phyloP scores from a whole-genome alignment of 2,329 filamentous ascomycete species.

The Trichophyton rubrum region DNA sequence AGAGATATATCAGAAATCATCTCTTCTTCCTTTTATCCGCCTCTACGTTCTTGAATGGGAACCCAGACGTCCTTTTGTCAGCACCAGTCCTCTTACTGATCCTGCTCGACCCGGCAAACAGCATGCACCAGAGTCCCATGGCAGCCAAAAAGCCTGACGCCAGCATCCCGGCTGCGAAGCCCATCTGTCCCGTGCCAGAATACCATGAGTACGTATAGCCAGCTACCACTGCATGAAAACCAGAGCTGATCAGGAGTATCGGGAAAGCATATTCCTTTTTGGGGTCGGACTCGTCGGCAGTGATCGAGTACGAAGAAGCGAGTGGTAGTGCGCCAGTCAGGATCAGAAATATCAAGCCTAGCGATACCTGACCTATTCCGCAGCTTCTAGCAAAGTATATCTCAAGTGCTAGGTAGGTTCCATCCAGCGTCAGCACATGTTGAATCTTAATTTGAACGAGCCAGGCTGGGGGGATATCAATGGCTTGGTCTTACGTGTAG shows the following conservation, averaged over 20 bases:
- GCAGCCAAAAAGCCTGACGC: conserved; percentile 46
- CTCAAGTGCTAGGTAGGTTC: conserved; percentile 43
- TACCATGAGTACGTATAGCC: conserved; percentile 60
- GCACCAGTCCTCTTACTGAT: conserved; percentile 49
- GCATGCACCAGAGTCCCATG: conserved; percentile 52
- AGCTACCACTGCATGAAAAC: conserved; percentile 52
- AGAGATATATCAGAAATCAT: background rate
- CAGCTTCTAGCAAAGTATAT: conserved; percentile 61
- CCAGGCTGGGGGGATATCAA: too few relatives aligned
- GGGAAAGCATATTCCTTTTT: conserved; percentile 54
- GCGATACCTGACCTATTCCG: conserved; percentile 52
- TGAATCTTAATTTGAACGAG: too few relatives aligned
- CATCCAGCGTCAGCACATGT: too few relatives aligned
- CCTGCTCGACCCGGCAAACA: conserved; percentile 46
- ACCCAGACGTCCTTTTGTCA: conserved; percentile 54
- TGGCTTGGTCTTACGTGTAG: conserved; percentile 34
- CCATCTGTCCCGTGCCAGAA: conserved; percentile 42
- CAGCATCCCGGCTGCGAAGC: conserved; percentile 48
- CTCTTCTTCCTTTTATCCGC: conserved; percentile 37
- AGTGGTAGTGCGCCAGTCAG: conserved; percentile 60
- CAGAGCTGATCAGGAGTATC: conserved; percentile 51
- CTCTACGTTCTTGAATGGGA: conserved; percentile 51
- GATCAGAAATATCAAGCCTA: conserved; percentile 53
- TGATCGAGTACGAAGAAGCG: conserved; percentile 28
- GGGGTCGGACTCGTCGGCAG: conserved; percentile 33